Percentiles rank a stretch among this genome's conserved stretches.
Conservation (phyloP, 352 stramenopile species). For the Phytophthora lateralis region DNA sequence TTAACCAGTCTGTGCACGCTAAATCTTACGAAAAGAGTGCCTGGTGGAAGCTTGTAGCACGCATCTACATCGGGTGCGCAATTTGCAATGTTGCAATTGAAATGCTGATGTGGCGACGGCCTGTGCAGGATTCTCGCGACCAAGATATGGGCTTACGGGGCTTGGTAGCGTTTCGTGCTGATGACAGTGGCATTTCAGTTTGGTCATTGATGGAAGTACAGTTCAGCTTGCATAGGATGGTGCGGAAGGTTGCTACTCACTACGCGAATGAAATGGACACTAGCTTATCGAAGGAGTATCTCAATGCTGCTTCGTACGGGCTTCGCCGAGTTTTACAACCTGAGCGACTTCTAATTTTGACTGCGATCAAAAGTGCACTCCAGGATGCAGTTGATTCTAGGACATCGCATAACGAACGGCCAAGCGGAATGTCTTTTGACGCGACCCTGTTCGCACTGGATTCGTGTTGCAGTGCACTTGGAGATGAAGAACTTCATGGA, state of each 20-base stretch:
- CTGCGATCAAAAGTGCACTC: conserved; percentile 19
- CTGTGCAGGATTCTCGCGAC: neutral
- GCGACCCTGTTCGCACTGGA: conserved; percentile 45
- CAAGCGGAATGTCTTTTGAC: conserved; percentile 44
- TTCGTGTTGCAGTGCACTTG: conserved; percentile 31
- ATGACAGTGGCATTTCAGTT: conserved; percentile 31
- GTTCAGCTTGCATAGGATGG: conserved; percentile 56
- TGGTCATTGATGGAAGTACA: conserved; percentile 64
- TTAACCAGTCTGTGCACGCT: conserved; percentile 20
- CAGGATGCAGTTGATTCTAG: conserved; percentile 1
- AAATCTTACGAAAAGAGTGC: conserved; percentile 21
- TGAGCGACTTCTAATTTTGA: conserved; percentile 27
- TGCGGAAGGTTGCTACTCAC: conserved; percentile 41
- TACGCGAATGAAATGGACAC: conserved; percentile 34
- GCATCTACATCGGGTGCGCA: conserved; percentile 54
- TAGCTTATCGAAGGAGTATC: conserved; percentile 45
- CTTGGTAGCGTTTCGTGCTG: conserved; percentile 1
- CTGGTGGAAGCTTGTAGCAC: conserved; percentile 53
- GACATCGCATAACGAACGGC: neutral
- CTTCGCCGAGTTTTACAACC: conserved; percentile 46
- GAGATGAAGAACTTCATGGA: conserved; percentile 21
- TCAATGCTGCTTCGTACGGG: conserved; percentile 35
- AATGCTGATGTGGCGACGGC: conserved; percentile 25
- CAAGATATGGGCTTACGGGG: neutral
- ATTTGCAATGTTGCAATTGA: conserved; percentile 54